Conservation (phyloP, 768 basidiomycete genomes). For the Brasilioporus rufonigricans region DNA sequence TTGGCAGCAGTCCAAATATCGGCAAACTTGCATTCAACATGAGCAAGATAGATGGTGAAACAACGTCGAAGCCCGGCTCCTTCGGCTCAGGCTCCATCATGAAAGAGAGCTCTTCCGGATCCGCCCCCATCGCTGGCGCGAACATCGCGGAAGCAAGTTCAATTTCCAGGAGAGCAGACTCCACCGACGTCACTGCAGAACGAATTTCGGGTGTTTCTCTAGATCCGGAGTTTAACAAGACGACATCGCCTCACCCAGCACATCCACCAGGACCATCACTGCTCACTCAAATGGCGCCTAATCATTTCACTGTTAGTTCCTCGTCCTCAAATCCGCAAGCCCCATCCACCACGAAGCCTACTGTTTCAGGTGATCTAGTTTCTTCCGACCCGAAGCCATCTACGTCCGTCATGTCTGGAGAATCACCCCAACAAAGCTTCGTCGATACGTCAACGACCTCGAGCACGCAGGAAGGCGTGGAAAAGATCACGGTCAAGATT, state of each 20-base stretch:
- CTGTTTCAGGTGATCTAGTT: slow-evolving; percentile 20
- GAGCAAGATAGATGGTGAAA: slow-evolving; percentile 74
- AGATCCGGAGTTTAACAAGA: slow-evolving; percentile 40
- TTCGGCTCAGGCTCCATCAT: slow-evolving; percentile 23
- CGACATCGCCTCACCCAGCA: slow-evolving; percentile 34
- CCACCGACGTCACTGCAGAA: slow-evolving; percentile 47
- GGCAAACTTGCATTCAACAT: slow-evolving; percentile 92
- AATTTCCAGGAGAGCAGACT: slow-evolving; percentile 29
- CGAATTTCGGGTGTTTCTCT: slow-evolving; percentile 49
- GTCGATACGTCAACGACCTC: slow-evolving; percentile 27
- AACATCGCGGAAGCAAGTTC: slow-evolving; percentile 12
- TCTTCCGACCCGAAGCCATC: slow-evolving; percentile 24
- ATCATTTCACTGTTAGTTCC: slow-evolving; percentile 19
- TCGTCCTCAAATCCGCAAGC: slow-evolving; percentile 28
- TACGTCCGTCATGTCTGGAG: slow-evolving; percentile 27
- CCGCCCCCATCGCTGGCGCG: slow-evolving; percentile 6
- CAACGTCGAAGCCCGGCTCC: slow-evolving; percentile 35
- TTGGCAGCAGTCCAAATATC: slow-evolving; percentile 65
- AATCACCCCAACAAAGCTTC: slow-evolving; percentile 27
- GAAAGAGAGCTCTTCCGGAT: slow-evolving; percentile 23
- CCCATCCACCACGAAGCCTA: slow-evolving; percentile 18
- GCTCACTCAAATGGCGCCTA: slow-evolving; percentile 66
- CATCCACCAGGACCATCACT: slow-evolving; percentile 62
- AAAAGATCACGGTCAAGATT: slow-evolving; percentile 96
- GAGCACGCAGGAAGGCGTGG: slow-evolving; percentile 37